phyloP scores from a whole-genome alignment of 2,329 filamentous ascomycete genomes.

The Trichoderma sp. region DNA sequence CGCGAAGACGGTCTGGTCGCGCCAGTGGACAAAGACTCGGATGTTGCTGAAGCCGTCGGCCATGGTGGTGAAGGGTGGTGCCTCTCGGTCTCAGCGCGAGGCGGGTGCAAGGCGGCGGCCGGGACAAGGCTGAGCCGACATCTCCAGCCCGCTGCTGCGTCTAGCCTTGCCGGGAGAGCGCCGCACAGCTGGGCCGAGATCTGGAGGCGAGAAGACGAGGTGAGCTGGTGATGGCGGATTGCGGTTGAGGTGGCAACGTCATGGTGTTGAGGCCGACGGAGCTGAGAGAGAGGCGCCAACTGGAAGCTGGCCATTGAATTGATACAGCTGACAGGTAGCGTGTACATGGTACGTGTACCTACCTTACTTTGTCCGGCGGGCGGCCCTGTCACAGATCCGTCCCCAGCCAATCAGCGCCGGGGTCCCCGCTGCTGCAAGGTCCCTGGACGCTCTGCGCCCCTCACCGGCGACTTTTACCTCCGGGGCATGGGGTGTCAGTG shows the following conservation, averaged over 20 bases:
- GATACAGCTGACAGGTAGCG: neutral
- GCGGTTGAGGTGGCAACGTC: conserved; percentile 21
- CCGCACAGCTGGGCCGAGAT: conserved; percentile 4
- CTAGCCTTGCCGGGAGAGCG: conserved; percentile 28
- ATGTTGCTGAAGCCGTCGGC: conserved; percentile 67
- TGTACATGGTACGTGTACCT: no score
- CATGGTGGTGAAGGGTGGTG: conserved; percentile 46
- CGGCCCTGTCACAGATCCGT: conserved; percentile 3
- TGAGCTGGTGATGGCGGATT: neutral
- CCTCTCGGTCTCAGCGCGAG: conserved; percentile 36
- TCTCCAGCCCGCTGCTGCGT: conserved; percentile 41
- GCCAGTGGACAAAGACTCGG: conserved; percentile 93
- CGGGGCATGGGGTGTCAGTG: no score
- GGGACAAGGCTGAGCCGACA: conserved; percentile 37
- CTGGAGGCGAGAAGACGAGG: neutral
- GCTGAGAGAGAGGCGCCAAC: neutral
- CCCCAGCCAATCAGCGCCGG: conserved; percentile 19
- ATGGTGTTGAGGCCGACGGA: conserved; percentile 24
- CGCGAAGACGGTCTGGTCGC: conserved; percentile 90
- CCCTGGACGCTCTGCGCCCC: conserved; percentile 17
- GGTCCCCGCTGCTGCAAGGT: conserved; percentile 20
- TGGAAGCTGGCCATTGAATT: conserved; percentile 3
- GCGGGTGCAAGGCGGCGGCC: conserved; percentile 36
- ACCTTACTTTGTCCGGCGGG: no score
- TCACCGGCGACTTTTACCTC: neutral